Percentiles rank a stretch among this genome's conserved stretches.
Evolutionary conservation across 805 yeast species (phyloP).

Genomic region (Blastobotrys robertii): DNA sequence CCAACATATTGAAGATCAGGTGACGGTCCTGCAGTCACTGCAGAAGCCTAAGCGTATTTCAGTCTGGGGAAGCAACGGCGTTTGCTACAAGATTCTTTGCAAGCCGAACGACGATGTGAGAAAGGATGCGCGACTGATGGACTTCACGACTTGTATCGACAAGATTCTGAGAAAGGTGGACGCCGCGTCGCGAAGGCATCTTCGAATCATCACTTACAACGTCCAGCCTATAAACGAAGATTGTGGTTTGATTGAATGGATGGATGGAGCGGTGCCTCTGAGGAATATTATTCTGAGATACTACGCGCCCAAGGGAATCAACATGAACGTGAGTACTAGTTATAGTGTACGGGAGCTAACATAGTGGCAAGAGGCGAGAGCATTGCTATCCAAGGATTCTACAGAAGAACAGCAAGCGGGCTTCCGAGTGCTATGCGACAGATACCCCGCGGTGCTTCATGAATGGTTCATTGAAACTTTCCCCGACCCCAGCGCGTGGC

Average conservation of each 20-base stretch:
- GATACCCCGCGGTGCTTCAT: conserved; percentile 46
- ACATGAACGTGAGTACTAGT: conserved; percentile 20
- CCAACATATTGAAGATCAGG: conserved; percentile 50
- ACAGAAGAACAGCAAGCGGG: conserved; percentile 26
- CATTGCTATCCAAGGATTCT: conserved; percentile 15
- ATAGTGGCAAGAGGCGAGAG: conserved; percentile 3
- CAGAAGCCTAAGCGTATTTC: conserved; percentile 78
- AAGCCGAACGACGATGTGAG: conserved; percentile 86
- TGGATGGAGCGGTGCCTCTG: conserved; percentile 63
- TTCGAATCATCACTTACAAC: conserved; percentile 70
- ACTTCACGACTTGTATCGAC: conserved; percentile 80
- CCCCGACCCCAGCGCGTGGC: conserved; percentile 87
- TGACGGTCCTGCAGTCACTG: conserved; percentile 65
- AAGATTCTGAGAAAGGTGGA: conserved; percentile 54
- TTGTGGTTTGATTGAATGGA: conserved; percentile 88
- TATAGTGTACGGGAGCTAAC: conserved; percentile 22
- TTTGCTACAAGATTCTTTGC: conserved; percentile 63
- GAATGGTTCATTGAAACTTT: conserved; percentile 84
- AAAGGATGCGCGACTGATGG: conserved; percentile 91
- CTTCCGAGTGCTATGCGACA: conserved; percentile 28
- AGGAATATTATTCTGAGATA: conserved; percentile 45
- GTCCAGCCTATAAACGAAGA: conserved; percentile 82
- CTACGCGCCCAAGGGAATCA: conserved; percentile 34
- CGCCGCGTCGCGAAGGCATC: conserved; percentile 63
- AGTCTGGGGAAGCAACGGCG: conserved; percentile 70